These are phyloP conservation scores for Daedalea quercina DNA, from an alignment of 768 basidiomycete genomes.

Conservation along the genomic window DNA sequence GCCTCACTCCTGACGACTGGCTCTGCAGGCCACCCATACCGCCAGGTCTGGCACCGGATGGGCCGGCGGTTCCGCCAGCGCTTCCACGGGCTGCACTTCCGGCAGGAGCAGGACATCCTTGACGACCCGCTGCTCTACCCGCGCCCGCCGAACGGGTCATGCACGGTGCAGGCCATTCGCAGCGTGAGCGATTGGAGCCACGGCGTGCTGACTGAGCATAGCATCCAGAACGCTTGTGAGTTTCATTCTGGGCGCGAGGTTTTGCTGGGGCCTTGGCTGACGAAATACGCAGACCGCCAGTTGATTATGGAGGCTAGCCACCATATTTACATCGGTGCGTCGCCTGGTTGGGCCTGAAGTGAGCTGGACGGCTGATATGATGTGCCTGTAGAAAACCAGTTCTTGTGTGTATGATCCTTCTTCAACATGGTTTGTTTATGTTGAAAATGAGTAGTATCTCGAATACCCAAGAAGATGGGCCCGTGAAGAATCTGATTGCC, in stretches of 20 bases:
- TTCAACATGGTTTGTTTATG: background rate
- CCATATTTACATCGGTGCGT: constrained; percentile 86
- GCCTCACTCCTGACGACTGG: background rate
- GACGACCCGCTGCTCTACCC: constrained; percentile 36
- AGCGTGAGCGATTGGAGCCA: constrained; percentile 93
- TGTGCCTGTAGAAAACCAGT: constrained; percentile 58
- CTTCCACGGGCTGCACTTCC: constrained; percentile 39
- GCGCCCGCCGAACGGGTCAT: constrained; percentile 41
- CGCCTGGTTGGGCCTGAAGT: background rate
- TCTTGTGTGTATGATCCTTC: constrained; percentile 53
- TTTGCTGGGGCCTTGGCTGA: background rate
- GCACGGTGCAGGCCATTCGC: constrained; percentile 75
- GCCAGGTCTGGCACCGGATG: constrained; percentile 48
- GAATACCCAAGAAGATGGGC: constrained; percentile 46
- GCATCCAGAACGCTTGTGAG: constrained; percentile 91
- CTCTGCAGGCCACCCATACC: constrained; percentile 54
- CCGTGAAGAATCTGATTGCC: constrained; percentile 80
- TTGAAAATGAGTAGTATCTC: constrained; percentile 55
- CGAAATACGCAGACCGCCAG: constrained; percentile 47
- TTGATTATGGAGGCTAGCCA: constrained; percentile 81
- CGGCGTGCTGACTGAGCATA: constrained; percentile 83
- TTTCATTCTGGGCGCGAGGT: constrained; percentile 11
- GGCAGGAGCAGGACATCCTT: constrained; percentile 23
- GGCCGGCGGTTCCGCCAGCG: constrained; percentile 59
- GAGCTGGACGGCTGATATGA: background rate